These are phyloP conservation scores for Metschnikowia gruessii DNA, from an alignment of 805 yeast genomes.

Conservation along the genomic window DNA sequence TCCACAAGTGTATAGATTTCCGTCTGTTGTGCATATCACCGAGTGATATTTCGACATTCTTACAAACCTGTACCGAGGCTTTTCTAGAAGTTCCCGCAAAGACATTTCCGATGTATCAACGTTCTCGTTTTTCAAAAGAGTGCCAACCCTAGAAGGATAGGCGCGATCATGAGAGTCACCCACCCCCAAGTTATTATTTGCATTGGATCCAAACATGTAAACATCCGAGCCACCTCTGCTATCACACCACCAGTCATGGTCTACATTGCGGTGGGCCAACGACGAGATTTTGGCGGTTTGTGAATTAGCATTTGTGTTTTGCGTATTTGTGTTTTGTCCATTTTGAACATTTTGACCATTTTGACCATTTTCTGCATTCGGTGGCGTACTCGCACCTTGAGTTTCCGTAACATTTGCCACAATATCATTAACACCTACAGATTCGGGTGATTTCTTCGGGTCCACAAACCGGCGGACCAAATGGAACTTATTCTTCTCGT, in stretches of 20 bases:
- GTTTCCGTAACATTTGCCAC: neutral
- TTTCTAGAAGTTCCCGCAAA: constrained; percentile 19
- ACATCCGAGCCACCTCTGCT: constrained; percentile 56
- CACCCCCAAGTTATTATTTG: constrained; percentile 61
- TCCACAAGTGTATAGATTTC: constrained; percentile 60
- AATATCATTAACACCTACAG: neutral
- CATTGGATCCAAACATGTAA: constrained; percentile 60
- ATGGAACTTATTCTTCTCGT: constrained; percentile 32
- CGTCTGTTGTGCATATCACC: constrained; percentile 53
- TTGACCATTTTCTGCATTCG: too few species aligned
- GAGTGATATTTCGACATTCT: constrained; percentile 66
- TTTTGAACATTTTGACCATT: neutral
- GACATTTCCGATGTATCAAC: neutral
- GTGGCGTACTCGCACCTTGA: too few species aligned
- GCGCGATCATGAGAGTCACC: constrained; percentile 54
- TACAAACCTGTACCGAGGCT: constrained; percentile 47
- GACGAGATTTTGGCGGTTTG: neutral
- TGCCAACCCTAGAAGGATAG: constrained; percentile 39
- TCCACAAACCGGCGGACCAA: constrained; percentile 21
- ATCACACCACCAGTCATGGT: constrained; percentile 41
- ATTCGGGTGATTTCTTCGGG: neutral
- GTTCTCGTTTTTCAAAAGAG: neutral
- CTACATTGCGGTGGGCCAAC: constrained; percentile 3
- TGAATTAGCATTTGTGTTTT: too few species aligned
- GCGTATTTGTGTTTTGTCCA: neutral